Evolutionary conservation across 108 stramenopile species (phyloP).

Genomic region (Cyclotella cryptica): DNA sequence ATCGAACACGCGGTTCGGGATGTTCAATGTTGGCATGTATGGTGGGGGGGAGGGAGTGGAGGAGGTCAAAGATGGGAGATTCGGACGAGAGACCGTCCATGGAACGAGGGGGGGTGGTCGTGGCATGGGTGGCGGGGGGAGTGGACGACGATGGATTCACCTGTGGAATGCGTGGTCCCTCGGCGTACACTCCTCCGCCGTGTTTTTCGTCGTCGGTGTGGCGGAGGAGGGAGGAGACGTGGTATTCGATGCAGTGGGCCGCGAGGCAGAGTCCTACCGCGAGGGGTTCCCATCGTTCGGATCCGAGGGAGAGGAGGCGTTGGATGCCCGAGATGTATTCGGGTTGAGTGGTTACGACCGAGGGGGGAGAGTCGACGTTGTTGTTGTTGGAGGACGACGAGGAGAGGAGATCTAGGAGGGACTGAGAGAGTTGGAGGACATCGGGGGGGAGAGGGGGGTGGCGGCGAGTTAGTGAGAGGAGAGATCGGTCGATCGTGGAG

Average conservation of each 20-base stretch:
- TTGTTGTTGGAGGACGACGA: background rate
- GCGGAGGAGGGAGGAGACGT: background rate
- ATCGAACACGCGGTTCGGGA: conserved; percentile 80
- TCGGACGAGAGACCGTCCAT: background rate
- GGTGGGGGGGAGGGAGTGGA: conserved; percentile 55
- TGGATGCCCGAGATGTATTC: conserved; percentile 32
- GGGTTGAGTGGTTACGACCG: conserved; percentile 10
- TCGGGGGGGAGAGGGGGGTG: conserved; percentile 70
- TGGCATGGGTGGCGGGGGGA: conserved; percentile 1
- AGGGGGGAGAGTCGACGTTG: background rate
- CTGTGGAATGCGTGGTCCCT: conserved; percentile 82
- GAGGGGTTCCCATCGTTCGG: conserved; percentile 81
- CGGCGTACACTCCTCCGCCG: conserved; percentile 72
- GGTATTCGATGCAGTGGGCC: conserved; percentile 58
- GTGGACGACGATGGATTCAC: too few species aligned
- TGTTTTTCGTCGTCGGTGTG: background rate
- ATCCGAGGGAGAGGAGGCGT: conserved; percentile 22
- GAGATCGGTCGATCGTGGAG: conserved; percentile 72
- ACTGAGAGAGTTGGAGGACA: conserved; percentile 51
- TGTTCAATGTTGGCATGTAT: conserved; percentile 75
- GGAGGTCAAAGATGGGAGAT: conserved; percentile 42
- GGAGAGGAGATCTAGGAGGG: conserved; percentile 23
- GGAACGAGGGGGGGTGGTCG: background rate
- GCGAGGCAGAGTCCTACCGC: conserved; percentile 81
- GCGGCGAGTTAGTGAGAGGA: conserved; percentile 72